Evolutionary conservation across 192 early-diverging fungal genomes (phyloP).

Genomic region (Entomortierella beljakovae): DNA sequence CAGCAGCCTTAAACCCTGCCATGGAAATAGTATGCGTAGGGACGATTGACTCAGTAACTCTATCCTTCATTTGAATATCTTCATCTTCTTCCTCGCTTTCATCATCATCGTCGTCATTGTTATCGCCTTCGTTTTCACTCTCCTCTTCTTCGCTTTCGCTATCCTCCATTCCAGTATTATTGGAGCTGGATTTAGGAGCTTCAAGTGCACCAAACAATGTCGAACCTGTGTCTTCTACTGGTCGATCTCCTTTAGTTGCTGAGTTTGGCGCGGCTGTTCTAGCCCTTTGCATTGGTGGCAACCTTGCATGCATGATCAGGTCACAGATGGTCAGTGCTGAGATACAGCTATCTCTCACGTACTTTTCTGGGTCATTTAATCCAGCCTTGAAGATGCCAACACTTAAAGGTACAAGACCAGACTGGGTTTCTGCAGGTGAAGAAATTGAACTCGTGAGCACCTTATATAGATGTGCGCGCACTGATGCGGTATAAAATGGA

Average conservation of each 20-base stretch:
- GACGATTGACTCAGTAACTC: background rate
- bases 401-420: slow-evolving; percentile 41
- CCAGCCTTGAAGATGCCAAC: slow-evolving; percentile 48
- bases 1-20: slow-evolving; percentile 40
- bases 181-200: background rate
- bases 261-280: slow-evolving; percentile 6
- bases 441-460: slow-evolving; percentile 34
- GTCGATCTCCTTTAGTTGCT: slow-evolving; percentile 26
- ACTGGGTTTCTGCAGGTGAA: slow-evolving; percentile 45
- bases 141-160: slow-evolving; percentile 18
- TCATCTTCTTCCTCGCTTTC: slow-evolving; percentile 22
- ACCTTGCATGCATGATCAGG: slow-evolving; percentile 61
- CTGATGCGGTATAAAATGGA: slow-evolving; percentile 26
- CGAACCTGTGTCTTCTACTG: slow-evolving; percentile 31
- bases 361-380: slow-evolving; percentile 54
- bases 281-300: slow-evolving; percentile 63
- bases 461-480: slow-evolving; percentile 43
- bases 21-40: slow-evolving; percentile 10
- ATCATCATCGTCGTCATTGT: slow-evolving; percentile 7
- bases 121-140: slow-evolving; percentile 8
- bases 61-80: slow-evolving; percentile 28
- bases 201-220: slow-evolving; percentile 39
- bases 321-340: slow-evolving; percentile 64
- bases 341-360: slow-evolving; percentile 34
- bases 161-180: background rate